Evolutionary conservation across 139 green algal genomes (phyloP), one percentile per base, ranked within the genome.

Genomic region (Zygnema cylindricum): DNA sequence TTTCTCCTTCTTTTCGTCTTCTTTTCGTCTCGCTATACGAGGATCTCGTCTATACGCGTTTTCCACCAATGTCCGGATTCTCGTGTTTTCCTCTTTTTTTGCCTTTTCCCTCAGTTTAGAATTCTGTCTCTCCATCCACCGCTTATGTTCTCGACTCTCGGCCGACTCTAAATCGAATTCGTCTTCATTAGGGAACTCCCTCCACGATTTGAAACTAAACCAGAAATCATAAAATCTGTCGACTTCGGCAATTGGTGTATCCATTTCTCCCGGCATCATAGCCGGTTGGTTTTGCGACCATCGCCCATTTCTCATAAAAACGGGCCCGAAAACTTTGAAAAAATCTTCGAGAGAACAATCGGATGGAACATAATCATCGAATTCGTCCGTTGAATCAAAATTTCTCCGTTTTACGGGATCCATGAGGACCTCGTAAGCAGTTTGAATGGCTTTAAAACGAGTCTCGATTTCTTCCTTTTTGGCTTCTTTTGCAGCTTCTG

Each of bases 201-300:
- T 90, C 97, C 97, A 99, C 3, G 92, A 96, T 90, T 95, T 96
- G 93, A 98, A 98, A 42, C 21, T 32, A 33, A 89, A 98, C 97
- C 97, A 99, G 81, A 99, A 99, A 92, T 98, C 94, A 89, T 99
- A 99, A 86, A 99, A 99, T 54, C 90, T 92, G 55, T 95, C 92
- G 38, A 98, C 96, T 54, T 90, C 30, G 1, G 16, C 69, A 22
- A 86, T 43, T 0, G 75, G 33, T 30, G 90, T 89, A 1, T 30
- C 36, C 22, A 81, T 63, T 25, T 93, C 90, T 11, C 90, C 91
- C 38, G 93, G 49, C 63, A 71, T 25, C 16, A 42, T 77, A 2
- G 21, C 36, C 0, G 93, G 91, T 69, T 94, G 83, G 40, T 92
- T 81, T 0, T 93, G 83, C 0, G 92, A 95, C 96, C 96, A 99